Conservation (phyloP, 495 filamentous ascomycete species). For the Aspergillus egyptiacus region DNA sequence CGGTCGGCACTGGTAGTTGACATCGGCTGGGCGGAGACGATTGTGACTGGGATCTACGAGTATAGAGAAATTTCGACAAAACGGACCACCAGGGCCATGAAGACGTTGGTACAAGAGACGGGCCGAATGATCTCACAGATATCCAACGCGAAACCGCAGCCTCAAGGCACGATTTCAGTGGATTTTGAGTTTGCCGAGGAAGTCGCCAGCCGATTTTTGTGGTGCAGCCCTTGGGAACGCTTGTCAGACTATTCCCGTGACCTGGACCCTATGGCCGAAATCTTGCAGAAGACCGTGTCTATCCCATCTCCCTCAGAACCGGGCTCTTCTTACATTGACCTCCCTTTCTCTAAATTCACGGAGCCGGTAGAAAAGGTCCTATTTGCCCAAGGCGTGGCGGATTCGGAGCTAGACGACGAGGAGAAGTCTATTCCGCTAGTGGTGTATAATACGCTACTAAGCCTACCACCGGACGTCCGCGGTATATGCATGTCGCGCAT, state of each 20-base stretch:
- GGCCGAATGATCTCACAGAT: conserved; percentile 53
- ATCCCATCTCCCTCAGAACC: conserved; percentile 43
- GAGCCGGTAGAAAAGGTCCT: conserved; percentile 71
- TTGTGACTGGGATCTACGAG: conserved; percentile 77
- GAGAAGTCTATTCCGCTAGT: conserved; percentile 69
- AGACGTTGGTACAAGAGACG: conserved; percentile 60
- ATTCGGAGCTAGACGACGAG: conserved; percentile 71
- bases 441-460: conserved; percentile 67
- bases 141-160: conserved; percentile 12
- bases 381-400: conserved; percentile 50
- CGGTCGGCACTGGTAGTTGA: conserved; percentile 79
- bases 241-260: no score
- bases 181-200: conserved; percentile 78
- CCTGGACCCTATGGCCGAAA: background rate
- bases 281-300: conserved; percentile 22
- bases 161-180: conserved; percentile 32
- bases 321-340: conserved; percentile 30
- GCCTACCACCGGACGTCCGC: conserved; percentile 74
- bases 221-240: conserved; percentile 54
- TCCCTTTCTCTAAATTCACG: conserved; percentile 64
- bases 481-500: conserved; percentile 85
- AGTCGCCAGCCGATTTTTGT: conserved; percentile 62
- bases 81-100: conserved; percentile 69
- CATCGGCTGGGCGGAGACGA: conserved; percentile 85
- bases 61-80: conserved; percentile 67